Conservation (phyloP, 345 rosid genomes). For the Populus deltoides region DNA sequence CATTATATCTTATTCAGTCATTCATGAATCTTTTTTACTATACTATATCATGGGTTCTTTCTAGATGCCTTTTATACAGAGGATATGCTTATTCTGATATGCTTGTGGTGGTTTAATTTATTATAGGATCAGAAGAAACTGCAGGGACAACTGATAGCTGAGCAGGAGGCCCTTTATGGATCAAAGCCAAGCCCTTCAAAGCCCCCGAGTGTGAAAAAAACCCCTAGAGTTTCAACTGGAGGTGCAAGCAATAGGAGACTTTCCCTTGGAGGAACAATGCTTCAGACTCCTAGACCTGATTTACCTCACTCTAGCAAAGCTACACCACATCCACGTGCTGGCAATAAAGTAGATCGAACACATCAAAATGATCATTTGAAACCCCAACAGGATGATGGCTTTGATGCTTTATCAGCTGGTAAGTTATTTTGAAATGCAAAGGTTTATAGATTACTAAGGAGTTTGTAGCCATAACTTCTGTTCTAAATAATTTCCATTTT, state of each 20-base stretch:
- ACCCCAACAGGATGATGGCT: slow-evolving; percentile 43
- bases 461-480: slow-evolving; percentile 1
- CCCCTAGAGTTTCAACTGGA: slow-evolving; percentile 70
- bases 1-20: background rate
- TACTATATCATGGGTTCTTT: background rate
- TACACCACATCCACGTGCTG: slow-evolving; percentile 20
- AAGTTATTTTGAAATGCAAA: slow-evolving; percentile 20
- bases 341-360: slow-evolving; percentile 50
- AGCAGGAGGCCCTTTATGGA: slow-evolving; percentile 90
- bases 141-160: slow-evolving; percentile 90
- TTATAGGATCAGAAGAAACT: slow-evolving; percentile 93
- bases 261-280: slow-evolving; percentile 70
- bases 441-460: slow-evolving; percentile 7
- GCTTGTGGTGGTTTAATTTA: background rate
- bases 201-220: slow-evolving; percentile 66
- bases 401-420: slow-evolving; percentile 58
- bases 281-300: slow-evolving; percentile 67
- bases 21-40: background rate
- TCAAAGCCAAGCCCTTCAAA: slow-evolving; percentile 96
- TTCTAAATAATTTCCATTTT: slow-evolving; percentile 4
- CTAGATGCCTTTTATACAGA: background rate
- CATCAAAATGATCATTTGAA: slow-evolving; percentile 35
- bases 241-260: slow-evolving; percentile 68
- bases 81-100: background rate
- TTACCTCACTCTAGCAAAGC: slow-evolving; percentile 17